Evolutionary conservation across 768 basidiomycete genomes (phyloP), one percentile per base, ranked within the genome.

Genomic region (Podaxis mareebaensis): DNA sequence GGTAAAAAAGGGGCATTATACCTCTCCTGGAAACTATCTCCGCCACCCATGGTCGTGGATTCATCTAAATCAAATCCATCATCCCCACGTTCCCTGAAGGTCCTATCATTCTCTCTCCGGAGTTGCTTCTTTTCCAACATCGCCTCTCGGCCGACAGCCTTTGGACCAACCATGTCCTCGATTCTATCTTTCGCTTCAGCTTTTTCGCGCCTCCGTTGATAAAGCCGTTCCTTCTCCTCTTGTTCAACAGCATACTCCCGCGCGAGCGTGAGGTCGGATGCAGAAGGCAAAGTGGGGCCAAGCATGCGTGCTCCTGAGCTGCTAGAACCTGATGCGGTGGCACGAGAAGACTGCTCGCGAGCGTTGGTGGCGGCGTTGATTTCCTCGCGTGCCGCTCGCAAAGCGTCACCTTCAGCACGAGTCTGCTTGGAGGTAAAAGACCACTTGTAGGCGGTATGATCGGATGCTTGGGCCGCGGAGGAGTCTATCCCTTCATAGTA

Each of bases 371-470:
- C 83, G 6, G 78, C 78, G 28, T 76, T 76, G 3, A 94, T 88
- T 58, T 85, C 81, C 60, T 83, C 83, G 26, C 89, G 85, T 1
- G 84, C 84, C 17, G 78, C 75, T 13, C 80, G 81, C n/a, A 93
- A 72, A 0, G 87, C 85, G 1, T 81, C 81, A 12, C 73, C 74
- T 39, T 93, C 90, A 0, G 79, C 81, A n/a, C 79, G 78, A 20
- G 84, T 84, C 2, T 77, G 70, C 61, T 91, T 91, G 20, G 86
- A 83, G 2, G 89, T 87, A 70, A 96, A 95, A 0, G 86, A 85
- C 94, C 94, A 96, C 76, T 92, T 94, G 75, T 93, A 95, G 0
- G 83, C 86, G 4, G 95, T 96, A 63, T 91, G 87, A 52, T 84
- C 79, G 38, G 85, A 87, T 2, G 91, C 86, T 6, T 84, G 70